Percentiles rank a stretch among this genome's conserved stretches.
Evolutionary conservation across 2,329 filamentous ascomycete species (phyloP).

Genomic region (Cladosporium sp.): DNA sequence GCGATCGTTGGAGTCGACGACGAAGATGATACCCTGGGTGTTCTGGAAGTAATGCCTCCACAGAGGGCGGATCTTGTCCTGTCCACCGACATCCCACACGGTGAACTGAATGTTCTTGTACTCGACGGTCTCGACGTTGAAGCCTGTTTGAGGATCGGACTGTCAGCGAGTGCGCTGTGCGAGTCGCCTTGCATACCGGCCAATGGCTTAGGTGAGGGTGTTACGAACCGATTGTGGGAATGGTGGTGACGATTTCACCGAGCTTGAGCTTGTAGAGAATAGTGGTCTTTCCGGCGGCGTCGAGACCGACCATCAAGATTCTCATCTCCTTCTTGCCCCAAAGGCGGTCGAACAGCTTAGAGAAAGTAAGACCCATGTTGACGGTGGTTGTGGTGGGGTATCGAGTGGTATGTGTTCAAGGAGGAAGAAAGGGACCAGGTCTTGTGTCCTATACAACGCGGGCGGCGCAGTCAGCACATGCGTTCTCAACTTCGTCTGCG

Average conservation of each 20-base stretch:
- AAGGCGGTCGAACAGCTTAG: conserved; percentile 97
- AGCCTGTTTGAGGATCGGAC: conserved; percentile 46
- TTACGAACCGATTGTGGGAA: conserved; percentile 75
- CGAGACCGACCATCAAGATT: conserved; percentile 93
- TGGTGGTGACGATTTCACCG: conserved; percentile 95
- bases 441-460: conserved; percentile 7
- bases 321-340: conserved; percentile 99
- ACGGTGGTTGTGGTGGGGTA: conserved; percentile 38
- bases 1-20: conserved; percentile 92
- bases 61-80: conserved; percentile 96
- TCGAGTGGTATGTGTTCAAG: conserved; percentile 4
- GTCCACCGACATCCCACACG: conserved; percentile 97
- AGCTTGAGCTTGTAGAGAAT: conserved; percentile 99
- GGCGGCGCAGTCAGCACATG: conserved; percentile 5
- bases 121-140: conserved; percentile 98
- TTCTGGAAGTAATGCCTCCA: conserved; percentile 97
- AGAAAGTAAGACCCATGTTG: conserved; percentile 88
- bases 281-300: conserved; percentile 97
- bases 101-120: conserved; percentile 99
- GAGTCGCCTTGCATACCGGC: neutral
- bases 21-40: conserved; percentile 97
- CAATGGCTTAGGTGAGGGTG: neutral
- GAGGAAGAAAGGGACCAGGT: conserved; percentile 10
- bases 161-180: conserved; percentile 1
- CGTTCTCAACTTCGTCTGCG: neutral